A percentile compares a stretch with the other conserved stretches of the same genome.
phyloP scores from a whole-genome alignment of 306 rosid species.

The Lathyrus aphaca region DNA sequence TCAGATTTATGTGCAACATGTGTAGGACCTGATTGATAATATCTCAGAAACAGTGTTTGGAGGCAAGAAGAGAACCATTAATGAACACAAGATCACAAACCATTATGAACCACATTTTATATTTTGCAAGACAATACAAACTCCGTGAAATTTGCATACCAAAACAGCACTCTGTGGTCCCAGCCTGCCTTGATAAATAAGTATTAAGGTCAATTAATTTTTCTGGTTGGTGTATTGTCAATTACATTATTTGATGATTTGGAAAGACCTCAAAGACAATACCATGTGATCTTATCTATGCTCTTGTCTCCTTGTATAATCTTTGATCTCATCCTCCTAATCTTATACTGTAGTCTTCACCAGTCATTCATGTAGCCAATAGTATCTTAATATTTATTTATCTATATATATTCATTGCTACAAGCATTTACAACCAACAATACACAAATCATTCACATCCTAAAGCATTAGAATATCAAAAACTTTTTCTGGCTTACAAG shows the following conservation, averaged over 20 bases:
- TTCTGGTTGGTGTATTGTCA: conserved; percentile 26
- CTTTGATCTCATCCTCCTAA: too few relatives aligned
- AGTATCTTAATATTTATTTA: not conserved
- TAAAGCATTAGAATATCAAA: conserved; percentile 4
- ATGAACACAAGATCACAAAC: not conserved
- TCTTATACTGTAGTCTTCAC: not conserved
- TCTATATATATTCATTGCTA: conserved; percentile 33
- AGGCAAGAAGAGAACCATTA: not conserved
- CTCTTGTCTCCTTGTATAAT: conserved; percentile 4
- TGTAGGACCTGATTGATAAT: not conserved
- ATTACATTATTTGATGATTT: not conserved
- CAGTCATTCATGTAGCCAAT: not conserved
- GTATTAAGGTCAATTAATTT: not conserved
- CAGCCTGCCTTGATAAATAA: not conserved
- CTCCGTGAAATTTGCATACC: too few relatives aligned
- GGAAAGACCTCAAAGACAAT: conserved; percentile 37
- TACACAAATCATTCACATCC: conserved; percentile 29
- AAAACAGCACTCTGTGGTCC: not conserved
- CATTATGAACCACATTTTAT: not conserved
- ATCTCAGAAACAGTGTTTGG: not conserved
- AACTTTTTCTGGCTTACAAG: not conserved
- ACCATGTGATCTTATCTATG: conserved; percentile 42
- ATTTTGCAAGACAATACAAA: too few relatives aligned
- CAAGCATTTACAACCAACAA: conserved; percentile 25
- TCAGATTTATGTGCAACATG: not conserved